A percentile compares a stretch with the other conserved stretches of the same genome.
Evolutionary conservation across 2,329 filamentous ascomycete genomes (phyloP).

Genomic region (Alternaria hordeiaustralica): DNA sequence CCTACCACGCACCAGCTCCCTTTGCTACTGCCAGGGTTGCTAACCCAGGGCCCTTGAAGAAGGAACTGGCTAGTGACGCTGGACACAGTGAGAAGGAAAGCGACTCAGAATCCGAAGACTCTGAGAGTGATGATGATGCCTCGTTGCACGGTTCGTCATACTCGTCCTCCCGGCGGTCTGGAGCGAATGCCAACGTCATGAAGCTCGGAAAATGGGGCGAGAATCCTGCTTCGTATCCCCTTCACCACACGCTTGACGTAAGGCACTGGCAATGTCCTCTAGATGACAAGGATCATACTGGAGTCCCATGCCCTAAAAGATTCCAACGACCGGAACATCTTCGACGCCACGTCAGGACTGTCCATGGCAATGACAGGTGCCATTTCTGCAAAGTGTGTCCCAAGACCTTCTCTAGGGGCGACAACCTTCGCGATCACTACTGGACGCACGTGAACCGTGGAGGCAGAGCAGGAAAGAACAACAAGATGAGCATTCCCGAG

Average conservation of each 20-base stretch:
- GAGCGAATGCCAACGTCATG: slow-evolving; percentile 4
- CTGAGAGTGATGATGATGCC: neutral
- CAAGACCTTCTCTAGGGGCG: slow-evolving; percentile 24
- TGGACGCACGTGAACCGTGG: slow-evolving; percentile 32
- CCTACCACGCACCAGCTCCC: neutral
- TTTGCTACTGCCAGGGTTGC: neutral
- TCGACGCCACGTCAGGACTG: slow-evolving; percentile 29
- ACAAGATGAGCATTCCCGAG: slow-evolving; percentile 20
- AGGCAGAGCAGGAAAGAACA: slow-evolving; percentile 25
- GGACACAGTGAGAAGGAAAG: neutral
- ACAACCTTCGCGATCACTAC: slow-evolving; percentile 35
- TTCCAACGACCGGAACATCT: slow-evolving; percentile 32
- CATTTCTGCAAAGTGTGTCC: slow-evolving; percentile 24
- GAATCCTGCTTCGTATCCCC: neutral
- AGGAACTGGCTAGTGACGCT: neutral
- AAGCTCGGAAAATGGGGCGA: slow-evolving; percentile 21
- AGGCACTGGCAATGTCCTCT: slow-evolving; percentile 18
- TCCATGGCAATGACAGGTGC: slow-evolving; percentile 11
- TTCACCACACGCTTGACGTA: slow-evolving; percentile 1
- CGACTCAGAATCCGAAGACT: neutral
- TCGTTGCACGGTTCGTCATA: neutral
- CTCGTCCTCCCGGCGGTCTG: neutral
- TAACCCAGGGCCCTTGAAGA: neutral
- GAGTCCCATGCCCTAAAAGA: slow-evolving; percentile 6
- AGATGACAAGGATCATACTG: neutral